phyloP scores from a whole-genome alignment of 1,139 yeast species.

The Suhomyces taliae region DNA sequence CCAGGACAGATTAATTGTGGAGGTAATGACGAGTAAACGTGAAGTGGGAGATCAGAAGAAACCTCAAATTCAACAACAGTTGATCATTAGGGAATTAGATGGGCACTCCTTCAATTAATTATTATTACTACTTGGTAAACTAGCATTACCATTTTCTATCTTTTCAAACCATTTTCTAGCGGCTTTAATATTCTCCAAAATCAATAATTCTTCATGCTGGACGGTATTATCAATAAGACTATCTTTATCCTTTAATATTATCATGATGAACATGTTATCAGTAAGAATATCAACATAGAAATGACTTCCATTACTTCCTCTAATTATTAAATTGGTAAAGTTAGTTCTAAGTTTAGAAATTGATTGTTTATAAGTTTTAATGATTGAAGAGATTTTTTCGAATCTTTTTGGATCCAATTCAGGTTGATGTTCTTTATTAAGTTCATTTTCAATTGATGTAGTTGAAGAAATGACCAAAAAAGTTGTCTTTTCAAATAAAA shows the following conservation, averaged over 20 bases:
- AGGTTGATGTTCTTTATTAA: conserved; percentile 7
- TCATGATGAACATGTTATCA: conserved; percentile 75
- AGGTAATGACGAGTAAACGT: too few relatives aligned
- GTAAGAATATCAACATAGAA: conserved; percentile 69
- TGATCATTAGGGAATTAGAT: too few relatives aligned
- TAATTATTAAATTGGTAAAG: conserved; percentile 72
- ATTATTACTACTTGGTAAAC: background rate
- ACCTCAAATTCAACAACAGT: too few relatives aligned
- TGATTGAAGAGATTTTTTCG: conserved; percentile 90
- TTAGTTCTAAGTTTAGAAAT: conserved; percentile 85
- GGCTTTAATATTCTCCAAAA: conserved; percentile 65
- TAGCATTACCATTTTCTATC: conserved; percentile 35
- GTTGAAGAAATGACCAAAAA: conserved; percentile 86
- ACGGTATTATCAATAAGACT: conserved; percentile 26
- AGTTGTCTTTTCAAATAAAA: conserved; percentile 89
- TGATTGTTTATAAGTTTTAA: conserved; percentile 92
- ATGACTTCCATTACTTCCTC: conserved; percentile 70
- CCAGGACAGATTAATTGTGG: too few relatives aligned
- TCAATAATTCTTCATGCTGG: conserved; percentile 60
- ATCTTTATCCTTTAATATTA: conserved; percentile 50
- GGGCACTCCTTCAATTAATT: background rate
- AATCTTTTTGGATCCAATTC: conserved; percentile 83
- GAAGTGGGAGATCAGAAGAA: too few relatives aligned
- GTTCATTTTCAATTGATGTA: conserved; percentile 30
- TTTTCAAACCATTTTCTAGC: conserved; percentile 68